Conservation (phyloP, 768 basidiomycete genomes). For the Mycena leptocephala region DNA sequence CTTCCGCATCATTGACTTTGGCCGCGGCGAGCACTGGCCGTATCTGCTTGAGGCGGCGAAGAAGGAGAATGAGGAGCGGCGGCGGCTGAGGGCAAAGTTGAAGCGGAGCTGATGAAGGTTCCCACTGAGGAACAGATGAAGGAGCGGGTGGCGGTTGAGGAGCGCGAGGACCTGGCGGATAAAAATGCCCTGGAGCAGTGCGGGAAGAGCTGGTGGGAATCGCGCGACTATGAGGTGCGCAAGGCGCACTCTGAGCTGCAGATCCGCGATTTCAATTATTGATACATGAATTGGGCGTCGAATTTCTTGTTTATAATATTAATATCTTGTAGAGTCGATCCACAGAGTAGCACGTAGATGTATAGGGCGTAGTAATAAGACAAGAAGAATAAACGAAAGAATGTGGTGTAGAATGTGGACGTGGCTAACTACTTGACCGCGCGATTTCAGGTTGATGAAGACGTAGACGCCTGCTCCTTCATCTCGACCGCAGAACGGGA, state of each 20-base stretch:
- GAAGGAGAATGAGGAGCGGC: neutral
- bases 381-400: conserved; percentile 1
- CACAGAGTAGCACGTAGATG: neutral
- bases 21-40: conserved; percentile 45
- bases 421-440: no score
- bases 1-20: conserved; percentile 68
- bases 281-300: neutral
- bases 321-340: neutral
- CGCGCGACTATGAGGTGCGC: conserved; percentile 29
- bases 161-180: neutral
- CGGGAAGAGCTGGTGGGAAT: conserved; percentile 16
- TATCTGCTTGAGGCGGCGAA: neutral
- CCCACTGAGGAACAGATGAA: conserved; percentile 27
- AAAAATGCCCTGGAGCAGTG: neutral
- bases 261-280: conserved; percentile 25
- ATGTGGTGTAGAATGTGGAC: neutral
- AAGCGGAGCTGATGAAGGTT: neutral
- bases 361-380: neutral
- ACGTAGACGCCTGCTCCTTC: neutral
- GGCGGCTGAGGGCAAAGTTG: neutral
- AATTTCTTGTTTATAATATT: neutral
- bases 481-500: conserved; percentile 11
- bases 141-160: neutral
- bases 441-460: no score
- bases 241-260: conserved; percentile 31